These are phyloP conservation scores for Globisporangium acanthophoron DNA, from an alignment of 352 stramenopile species.

Conservation along the genomic window DNA sequence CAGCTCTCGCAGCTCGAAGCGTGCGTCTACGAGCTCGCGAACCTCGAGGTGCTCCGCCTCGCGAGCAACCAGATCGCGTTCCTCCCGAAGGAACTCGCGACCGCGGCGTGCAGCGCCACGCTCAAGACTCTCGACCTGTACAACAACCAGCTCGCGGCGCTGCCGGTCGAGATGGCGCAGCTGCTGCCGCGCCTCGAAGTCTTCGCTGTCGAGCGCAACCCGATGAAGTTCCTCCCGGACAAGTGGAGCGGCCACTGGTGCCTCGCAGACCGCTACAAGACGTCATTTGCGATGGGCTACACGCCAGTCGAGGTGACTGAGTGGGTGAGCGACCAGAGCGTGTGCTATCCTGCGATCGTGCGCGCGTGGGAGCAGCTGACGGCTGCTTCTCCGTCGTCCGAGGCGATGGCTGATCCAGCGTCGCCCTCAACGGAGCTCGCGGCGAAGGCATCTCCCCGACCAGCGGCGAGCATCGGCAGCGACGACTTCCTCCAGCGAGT, in stretches of 20 bases:
- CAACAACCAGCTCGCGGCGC: conserved; percentile 44
- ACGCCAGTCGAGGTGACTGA: conserved; percentile 39
- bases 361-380: conserved; percentile 31
- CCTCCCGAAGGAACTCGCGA: conserved; percentile 28
- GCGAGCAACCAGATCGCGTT: conserved; percentile 38
- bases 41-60: conserved; percentile 52
- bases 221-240: conserved; percentile 43
- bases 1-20: conserved; percentile 35
- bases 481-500: conserved; percentile 45
- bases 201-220: conserved; percentile 49
- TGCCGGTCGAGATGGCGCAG: conserved; percentile 48
- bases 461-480: conserved; percentile 11
- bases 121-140: conserved; percentile 62
- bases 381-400: background rate
- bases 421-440: too few relatives aligned
- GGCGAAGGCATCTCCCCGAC: background rate
- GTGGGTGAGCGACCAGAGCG: conserved; percentile 37
- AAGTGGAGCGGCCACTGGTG: conserved; percentile 63
- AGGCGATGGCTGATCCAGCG: background rate
- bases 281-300: conserved; percentile 46
- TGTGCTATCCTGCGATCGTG: conserved; percentile 53
- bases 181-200: conserved; percentile 54
- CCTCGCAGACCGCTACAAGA: conserved; percentile 45
- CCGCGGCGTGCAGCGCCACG: conserved; percentile 10
- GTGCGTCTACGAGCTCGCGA: conserved; percentile 39